Evolutionary conservation across 192 early-diverging fungal genomes (phyloP), one percentile per base, ranked within the genome.

Genomic region (Entomortierella parvispora): DNA sequence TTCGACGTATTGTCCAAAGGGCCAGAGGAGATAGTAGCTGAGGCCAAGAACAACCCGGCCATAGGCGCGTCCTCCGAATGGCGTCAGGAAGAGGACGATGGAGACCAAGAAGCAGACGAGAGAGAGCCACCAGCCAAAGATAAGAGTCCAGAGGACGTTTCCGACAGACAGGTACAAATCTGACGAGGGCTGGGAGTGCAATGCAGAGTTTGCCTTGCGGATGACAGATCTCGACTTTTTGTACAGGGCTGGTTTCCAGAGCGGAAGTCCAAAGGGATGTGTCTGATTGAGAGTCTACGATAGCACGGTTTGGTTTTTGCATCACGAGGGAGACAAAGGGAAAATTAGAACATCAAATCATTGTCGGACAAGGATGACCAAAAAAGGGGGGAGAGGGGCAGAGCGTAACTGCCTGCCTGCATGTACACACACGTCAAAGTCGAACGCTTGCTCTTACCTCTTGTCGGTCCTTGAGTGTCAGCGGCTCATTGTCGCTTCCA

Each of bases 211-310:
- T 40, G 93, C 94, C 6, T 89, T 88, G 23, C 90, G 88, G 60
- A 93, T 91, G 48, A 97, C 93, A 11, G 93, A 92, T 18, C 97
- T 92, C 17, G 91, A 89, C 79, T 99, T 99, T 65, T 94, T 93
- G 85, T 97, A 99, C 18, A 99, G 85, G 12, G 96, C 95, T 25
- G 95, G 95, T 81, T 99, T 99, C 97, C 97, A 99, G 33, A 99
- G 86, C 43, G 92, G 93, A 50, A 99, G 79, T 31, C 97, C 97
- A 68, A 99, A 99, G 15, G 97, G 97, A 82, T 97, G 95, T 15
- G 83, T 82, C 50, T 84, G 86, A 69, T 95, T 95, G 59, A 95
- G 87, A 12, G 88, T 90, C 87, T 93, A 84, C 49, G 28, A 22
- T 1, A 23, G 29, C n/a, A n/a, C n/a, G 61, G 34, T 18, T 28